Base-by-base conservation (phyloP, 495 filamentous ascomycete genomes). In the Filosporella fistucella region DNA sequence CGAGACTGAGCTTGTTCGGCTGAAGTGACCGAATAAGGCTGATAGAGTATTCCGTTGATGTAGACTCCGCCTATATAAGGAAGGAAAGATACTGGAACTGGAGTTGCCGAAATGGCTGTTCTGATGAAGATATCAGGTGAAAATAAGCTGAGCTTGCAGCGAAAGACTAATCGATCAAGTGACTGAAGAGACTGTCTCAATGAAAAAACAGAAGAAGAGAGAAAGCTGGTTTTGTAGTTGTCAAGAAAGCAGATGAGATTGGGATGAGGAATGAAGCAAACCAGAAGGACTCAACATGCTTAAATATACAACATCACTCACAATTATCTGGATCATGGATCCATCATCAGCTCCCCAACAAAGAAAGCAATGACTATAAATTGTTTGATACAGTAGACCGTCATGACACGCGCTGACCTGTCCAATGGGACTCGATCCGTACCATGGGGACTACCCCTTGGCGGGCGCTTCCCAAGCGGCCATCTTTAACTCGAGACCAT, bases 131-230 rank as follows among this genome's bases (percentile, higher is more conserved):
- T 9, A 24, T 22, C 18, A 12, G 50, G 36, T 26, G 45, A 51
- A 25, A 22, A 21, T 42, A 21, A 35, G 53, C 53, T 56, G 53
- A 47, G 42, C 49, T 53, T 39, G 53, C 57, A 56, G 52, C 53
- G 46, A 55, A 52, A 56, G 53, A 60, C 25, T 45, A 47, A 37
- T 33, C 42, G 33, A 47, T 12, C 35, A 21, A 41, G 18, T 52
- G 43, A 51, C 49, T 56, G 53, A 60, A 24, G 50, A 60, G 57
- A 60, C 49, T 4, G 49, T 56, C 32, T 52, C 3, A 52, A 55
- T 14, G 49, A 47, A 41, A 55, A 26, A 21, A 48, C n/a, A 18
- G 43, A 47, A 35, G 9, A n/a, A 23, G 13, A 11, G 22, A 41
- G 20, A 42, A 42, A 45, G 33, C 26, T 20, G 37, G 4, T 45